These are phyloP conservation scores for Apiotrichum veenhuisii DNA, from an alignment of 1,284 basidiomycete genomes.

Conservation along the genomic window DNA sequence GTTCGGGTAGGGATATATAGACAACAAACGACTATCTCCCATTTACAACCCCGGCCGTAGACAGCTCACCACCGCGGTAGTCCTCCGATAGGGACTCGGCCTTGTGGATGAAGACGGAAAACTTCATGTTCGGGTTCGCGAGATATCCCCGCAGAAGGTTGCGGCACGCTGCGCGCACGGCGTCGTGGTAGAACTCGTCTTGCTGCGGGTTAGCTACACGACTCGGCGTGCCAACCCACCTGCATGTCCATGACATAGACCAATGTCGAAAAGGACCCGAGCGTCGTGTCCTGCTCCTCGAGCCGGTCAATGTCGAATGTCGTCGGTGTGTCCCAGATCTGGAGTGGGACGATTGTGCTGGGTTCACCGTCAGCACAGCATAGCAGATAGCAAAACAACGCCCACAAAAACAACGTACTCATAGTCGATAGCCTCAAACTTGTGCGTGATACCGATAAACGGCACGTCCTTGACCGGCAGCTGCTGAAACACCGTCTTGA, in stretches of 20 bases:
- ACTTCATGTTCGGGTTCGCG: slow-evolving; percentile 70
- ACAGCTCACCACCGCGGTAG: slow-evolving; percentile 72
- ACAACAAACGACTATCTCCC: background rate
- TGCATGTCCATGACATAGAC: slow-evolving; percentile 97
- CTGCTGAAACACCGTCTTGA: slow-evolving; percentile 84
- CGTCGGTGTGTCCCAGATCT: slow-evolving; percentile 94
- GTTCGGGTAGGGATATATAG: no score
- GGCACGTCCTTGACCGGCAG: slow-evolving; percentile 81
- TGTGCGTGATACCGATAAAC: slow-evolving; percentile 82
- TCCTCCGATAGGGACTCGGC: slow-evolving; percentile 88
- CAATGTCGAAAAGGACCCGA: slow-evolving; percentile 71
- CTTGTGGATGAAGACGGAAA: slow-evolving; percentile 96
- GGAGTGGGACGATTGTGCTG: slow-evolving; percentile 85
- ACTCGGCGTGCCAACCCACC: slow-evolving; percentile 56
- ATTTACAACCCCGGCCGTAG: no score
- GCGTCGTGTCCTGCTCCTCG: slow-evolving; percentile 54
- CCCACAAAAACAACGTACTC: slow-evolving; percentile 76
- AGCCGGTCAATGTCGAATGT: slow-evolving; percentile 72
- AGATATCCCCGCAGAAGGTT: slow-evolving; percentile 70
- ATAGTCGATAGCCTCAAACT: slow-evolving; percentile 68
- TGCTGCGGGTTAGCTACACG: slow-evolving; percentile 35
- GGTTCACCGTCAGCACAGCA: background rate
- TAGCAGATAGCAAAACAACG: background rate
- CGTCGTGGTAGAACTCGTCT: slow-evolving; percentile 57
- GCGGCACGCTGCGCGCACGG: slow-evolving; percentile 72